Base-by-base conservation (phyloP, 352 stramenopile genomes). In the Pythium guiyangense region DNA sequence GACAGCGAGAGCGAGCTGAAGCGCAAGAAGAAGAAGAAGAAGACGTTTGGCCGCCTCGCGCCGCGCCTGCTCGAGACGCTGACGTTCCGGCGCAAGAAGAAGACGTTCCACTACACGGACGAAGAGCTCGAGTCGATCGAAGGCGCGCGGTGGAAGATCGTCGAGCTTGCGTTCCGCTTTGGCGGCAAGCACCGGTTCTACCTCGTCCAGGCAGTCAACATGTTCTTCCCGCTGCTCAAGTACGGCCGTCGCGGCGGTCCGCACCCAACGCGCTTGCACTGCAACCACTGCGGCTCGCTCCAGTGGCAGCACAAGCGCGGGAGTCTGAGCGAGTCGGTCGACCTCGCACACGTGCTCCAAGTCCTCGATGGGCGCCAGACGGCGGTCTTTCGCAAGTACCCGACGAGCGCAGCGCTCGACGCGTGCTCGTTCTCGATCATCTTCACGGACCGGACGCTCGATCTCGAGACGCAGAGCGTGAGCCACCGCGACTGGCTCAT, bases 271-370 rank as follows among this genome's bases (percentile, higher is more conserved):
- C 67, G 80, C 18, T 71, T 94, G 20, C 79, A 92, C 50, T 94
- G 84, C 63, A 92, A 92, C 49, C 78, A 67, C 18, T 94, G 79
- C 35, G 84, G 84, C 44, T 88, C 82, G 9, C 57, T 94, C 8
- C 84, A 94, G 62, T 94, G 84, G 84, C 82, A 94, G 54, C 84
- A 94, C 67, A 94, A 94, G 54, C 80, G 84, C 29, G 83, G 84
- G 2, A 67, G 73, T 4, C 64, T 92, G 9, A 92, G 80, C 54
- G 69, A 78, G 39, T 62, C 84, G 0, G 79, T 92, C 2, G 84
- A 94, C 53, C 69, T 94, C 17, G 84, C 84, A 3, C 69, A 79
- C 58, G 82, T 86, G 20, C 52, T 90, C 6, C 77, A 90, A 43
- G 66, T 94, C 29, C 48, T 88, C 4, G 77, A 92, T 0, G 84